Conservation (phyloP, 495 filamentous ascomycete genomes). For the Amphirosellinia nigrospora region DNA sequence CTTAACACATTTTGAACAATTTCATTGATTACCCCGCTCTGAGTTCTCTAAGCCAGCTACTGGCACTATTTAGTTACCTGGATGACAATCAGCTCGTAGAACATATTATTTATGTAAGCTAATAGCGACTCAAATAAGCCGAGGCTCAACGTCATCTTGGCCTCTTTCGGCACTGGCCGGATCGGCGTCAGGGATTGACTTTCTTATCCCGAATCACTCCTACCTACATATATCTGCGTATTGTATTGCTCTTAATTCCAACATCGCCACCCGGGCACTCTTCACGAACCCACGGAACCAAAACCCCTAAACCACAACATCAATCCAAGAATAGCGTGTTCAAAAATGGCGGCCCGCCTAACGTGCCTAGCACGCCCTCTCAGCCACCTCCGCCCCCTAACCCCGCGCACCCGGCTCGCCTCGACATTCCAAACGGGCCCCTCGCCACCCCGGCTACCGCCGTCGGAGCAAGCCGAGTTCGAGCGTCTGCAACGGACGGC, state of each 20-base stretch:
- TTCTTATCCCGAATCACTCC: neutral
- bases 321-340: neutral
- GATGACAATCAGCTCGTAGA: too few species aligned
- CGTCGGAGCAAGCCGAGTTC: conserved; percentile 90
- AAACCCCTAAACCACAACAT: neutral
- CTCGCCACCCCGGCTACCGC: conserved; percentile 81
- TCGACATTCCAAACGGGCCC: conserved; percentile 58
- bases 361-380: conserved; percentile 21
- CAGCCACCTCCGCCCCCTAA: conserved; percentile 4
- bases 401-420: conserved; percentile 24
- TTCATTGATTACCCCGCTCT: too few species aligned
- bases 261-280: neutral
- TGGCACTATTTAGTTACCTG: too few species aligned
- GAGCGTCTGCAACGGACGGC: conserved; percentile 76
- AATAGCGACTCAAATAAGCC: neutral
- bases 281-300: too few species aligned
- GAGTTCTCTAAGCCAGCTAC: too few species aligned
- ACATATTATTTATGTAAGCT: conserved; percentile 4
- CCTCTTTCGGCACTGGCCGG: neutral
- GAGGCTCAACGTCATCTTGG: neutral
- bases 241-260: neutral
- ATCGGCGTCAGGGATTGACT: neutral
- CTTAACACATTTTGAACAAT: too few species aligned
- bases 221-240: neutral
- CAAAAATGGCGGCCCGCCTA: conserved; percentile 14